Evolutionary conservation across 352 stramenopile species (phyloP).

Genomic region (Albugo laibachii): DNA sequence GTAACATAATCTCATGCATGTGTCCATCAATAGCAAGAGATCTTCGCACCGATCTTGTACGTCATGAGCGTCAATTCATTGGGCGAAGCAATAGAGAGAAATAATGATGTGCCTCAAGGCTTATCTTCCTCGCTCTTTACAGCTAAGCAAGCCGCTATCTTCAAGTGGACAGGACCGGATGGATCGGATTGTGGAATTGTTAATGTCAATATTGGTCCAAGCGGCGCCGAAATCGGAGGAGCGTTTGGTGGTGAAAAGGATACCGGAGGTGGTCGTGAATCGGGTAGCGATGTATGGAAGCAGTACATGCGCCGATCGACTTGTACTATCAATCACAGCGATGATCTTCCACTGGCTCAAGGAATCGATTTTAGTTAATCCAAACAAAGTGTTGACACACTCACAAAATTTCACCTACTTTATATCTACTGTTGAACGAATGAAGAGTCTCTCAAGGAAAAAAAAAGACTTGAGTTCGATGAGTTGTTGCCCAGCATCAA

Average conservation of each 20-base stretch:
- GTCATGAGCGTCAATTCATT: conserved; percentile 79
- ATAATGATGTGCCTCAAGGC: conserved; percentile 84
- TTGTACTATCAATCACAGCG: conserved; percentile 87
- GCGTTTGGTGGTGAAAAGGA: conserved; percentile 87
- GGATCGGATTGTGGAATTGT: conserved; percentile 86
- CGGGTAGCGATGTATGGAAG: conserved; percentile 84
- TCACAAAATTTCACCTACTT: too few relatives aligned
- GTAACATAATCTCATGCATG: background rate
- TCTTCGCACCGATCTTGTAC: conserved; percentile 84
- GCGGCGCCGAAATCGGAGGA: conserved; percentile 82
- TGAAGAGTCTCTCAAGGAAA: too few relatives aligned
- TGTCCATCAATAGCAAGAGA: conserved; percentile 54
- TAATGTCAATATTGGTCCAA: conserved; percentile 86
- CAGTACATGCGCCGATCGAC: conserved; percentile 89
- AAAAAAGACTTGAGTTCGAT: too few relatives aligned
- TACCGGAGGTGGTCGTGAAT: conserved; percentile 81
- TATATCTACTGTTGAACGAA: too few relatives aligned
- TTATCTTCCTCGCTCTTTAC: conserved; percentile 85
- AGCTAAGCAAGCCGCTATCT: conserved; percentile 80
- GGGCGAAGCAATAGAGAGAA: conserved; percentile 81
- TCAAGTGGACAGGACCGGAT: conserved; percentile 80
- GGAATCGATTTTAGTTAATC: conserved; percentile 81
- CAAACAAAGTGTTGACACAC: too few relatives aligned
- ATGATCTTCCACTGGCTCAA: conserved; percentile 81
- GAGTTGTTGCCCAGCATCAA: conserved; percentile 43